These are phyloP conservation scores for Plasmodium blacklocki DNA, from an alignment of 169 alveolate species.

Conservation along the genomic window DNA sequence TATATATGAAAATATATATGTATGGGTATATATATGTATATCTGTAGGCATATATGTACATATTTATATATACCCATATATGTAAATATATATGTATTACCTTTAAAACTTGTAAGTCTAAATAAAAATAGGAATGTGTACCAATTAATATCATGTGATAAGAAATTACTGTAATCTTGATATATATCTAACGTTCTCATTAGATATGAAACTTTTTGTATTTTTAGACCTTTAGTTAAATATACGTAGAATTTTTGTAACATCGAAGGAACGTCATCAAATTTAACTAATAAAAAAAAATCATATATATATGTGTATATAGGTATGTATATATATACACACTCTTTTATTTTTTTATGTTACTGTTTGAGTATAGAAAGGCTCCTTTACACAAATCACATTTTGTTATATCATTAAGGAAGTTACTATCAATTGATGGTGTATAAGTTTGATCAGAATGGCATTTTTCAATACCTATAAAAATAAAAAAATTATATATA, in stretches of 20 bases:
- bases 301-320: no score
- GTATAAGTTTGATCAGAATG: no score
- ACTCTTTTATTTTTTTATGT: background rate
- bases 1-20: no score
- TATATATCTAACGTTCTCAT: slow-evolving; percentile 18
- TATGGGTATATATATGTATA: no score
- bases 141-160: slow-evolving; percentile 53
- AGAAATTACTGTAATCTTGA: slow-evolving; percentile 41
- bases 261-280: slow-evolving; percentile 21
- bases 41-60: no score
- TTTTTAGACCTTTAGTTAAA: slow-evolving; percentile 15
- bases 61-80: no score
- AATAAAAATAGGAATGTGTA: slow-evolving; percentile 35
- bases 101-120: slow-evolving; percentile 22
- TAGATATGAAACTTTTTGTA: slow-evolving; percentile 10
- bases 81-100: background rate
- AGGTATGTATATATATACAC: no score
- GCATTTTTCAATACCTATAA: no score
- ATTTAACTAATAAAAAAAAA: no score
- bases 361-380: slow-evolving; percentile 4
- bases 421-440: no score
- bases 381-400: slow-evolving; percentile 57
- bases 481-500: no score
- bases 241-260: slow-evolving; percentile 28
- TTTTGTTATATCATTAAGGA: slow-evolving; percentile 1